Conservation (phyloP, 495 filamentous ascomycete genomes). For the Astrocystis sublimbata region DNA sequence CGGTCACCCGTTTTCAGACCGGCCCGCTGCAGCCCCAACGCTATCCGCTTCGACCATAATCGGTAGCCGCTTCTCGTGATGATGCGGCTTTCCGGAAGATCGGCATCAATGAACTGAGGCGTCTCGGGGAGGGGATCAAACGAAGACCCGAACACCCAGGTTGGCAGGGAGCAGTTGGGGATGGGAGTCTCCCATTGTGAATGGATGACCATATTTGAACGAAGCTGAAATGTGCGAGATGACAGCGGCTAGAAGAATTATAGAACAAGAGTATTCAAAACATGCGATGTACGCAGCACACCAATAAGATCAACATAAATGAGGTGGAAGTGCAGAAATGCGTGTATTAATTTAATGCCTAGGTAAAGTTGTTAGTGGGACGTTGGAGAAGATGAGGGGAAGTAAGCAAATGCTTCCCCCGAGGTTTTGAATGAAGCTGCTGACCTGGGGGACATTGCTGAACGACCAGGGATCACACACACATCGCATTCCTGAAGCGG, state of each 20-base stretch:
- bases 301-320: neutral
- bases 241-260: neutral
- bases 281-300: neutral
- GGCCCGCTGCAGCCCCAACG: conserved; percentile 63
- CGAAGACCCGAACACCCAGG: conserved; percentile 38
- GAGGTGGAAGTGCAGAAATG: neutral
- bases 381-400: conserved; percentile 13
- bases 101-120: conserved; percentile 54
- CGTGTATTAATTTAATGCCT: neutral
- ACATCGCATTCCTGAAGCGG: neutral
- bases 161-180: conserved; percentile 36
- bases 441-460: neutral
- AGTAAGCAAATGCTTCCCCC: neutral
- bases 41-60: conserved; percentile 69
- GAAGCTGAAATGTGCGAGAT: neutral
- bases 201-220: conserved; percentile 36
- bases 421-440: neutral
- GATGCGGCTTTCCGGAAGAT: conserved; percentile 50
- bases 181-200: conserved; percentile 47
- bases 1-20: conserved; percentile 71
- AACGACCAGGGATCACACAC: conserved; percentile 2
- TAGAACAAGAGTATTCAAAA: neutral
- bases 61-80: conserved; percentile 56
- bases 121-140: conserved; percentile 37
- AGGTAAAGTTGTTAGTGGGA: neutral